Base-by-base conservation (phyloP, 2,329 filamentous ascomycete species). In the Botrytis fabae region DNA sequence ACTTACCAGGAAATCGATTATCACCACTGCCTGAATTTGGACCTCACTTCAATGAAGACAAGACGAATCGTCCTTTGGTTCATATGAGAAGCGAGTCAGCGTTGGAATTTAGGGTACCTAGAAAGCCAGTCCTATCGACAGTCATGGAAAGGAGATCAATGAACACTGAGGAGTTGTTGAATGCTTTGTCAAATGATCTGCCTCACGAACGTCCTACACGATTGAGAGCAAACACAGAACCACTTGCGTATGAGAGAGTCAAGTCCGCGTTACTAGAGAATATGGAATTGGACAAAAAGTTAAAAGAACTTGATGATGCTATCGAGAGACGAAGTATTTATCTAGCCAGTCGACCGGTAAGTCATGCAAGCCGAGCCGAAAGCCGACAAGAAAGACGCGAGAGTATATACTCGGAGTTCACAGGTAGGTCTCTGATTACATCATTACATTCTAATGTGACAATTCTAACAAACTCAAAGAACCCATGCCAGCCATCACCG, bases 241-340 rank as follows among this genome's bases (percentile, higher is more conserved):
- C 79, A n/a, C 77, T 76, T 60, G 72, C 75, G 20, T 80, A 79
- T 69, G 78, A 80, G 62, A 74, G 80, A 63, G 78, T 81, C 25
- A 79, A 79, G 70, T 78, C 77, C 18, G 78, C 78, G 62, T 63
- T 81, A 14, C 76, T 80, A 54, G 80, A 81, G 72, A 80, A 77
- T 82, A 81, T 87, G 71, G 89, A 91, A 78, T 83, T 88, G 75
- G 89, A 91, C 72, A 83, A 82, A 72, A 80, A 90, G 61, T 85
- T 91, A 80, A 85, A 85, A 73, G 85, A 89, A 76, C 90, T 91
- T 70, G 87, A 91, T 70, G 85, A 87, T 69, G 83, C 88, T 35
- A 85, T 90, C 38, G 80, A 81, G 57, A 85, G 88, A 74, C 87
- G 89, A 81, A 91, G 87, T 79, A 63, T 70, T 18, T 90, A 88